Conservation (phyloP, 305 asterid genomes). For the Rubia balearica region DNA sequence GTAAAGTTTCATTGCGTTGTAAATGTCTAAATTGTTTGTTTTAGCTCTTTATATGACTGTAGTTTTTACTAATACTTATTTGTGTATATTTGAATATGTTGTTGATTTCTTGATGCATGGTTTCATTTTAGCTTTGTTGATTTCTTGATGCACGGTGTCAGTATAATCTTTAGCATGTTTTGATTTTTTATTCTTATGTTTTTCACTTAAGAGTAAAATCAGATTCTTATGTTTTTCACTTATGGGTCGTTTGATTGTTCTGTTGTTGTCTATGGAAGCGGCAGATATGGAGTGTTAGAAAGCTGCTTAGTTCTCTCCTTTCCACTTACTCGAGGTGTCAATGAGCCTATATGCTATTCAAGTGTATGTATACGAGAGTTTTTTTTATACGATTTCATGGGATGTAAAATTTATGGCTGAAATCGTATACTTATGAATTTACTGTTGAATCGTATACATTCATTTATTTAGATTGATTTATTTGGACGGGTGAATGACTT, state of each 20-base stretch:
- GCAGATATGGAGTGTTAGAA: neutral
- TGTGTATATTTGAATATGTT: neutral
- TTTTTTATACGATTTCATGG: neutral
- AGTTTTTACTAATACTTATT: neutral
- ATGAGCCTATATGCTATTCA: neutral
- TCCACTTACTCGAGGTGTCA: neutral
- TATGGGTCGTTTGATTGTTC: too few relatives aligned
- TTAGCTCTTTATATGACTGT: neutral
- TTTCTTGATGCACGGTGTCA: neutral
- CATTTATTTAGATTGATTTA: neutral
- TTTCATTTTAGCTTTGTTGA: neutral
- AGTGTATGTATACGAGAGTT: neutral
- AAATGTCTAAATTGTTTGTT: neutral
- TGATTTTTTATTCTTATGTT: neutral
- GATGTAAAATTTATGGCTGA: neutral
- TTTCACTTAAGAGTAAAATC: too few relatives aligned
- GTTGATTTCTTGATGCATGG: neutral
- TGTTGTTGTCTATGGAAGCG: too few relatives aligned
- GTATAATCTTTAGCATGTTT: neutral
- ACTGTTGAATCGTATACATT: neutral
- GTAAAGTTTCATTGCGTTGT: neutral
- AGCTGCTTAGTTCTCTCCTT: neutral
- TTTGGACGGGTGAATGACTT: conserved; percentile 10
- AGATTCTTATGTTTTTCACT: too few relatives aligned
- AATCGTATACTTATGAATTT: too few relatives aligned